phyloP scores from a whole-genome alignment of 1,284 basidiomycete genomes.

The Porodaedalea pini region DNA sequence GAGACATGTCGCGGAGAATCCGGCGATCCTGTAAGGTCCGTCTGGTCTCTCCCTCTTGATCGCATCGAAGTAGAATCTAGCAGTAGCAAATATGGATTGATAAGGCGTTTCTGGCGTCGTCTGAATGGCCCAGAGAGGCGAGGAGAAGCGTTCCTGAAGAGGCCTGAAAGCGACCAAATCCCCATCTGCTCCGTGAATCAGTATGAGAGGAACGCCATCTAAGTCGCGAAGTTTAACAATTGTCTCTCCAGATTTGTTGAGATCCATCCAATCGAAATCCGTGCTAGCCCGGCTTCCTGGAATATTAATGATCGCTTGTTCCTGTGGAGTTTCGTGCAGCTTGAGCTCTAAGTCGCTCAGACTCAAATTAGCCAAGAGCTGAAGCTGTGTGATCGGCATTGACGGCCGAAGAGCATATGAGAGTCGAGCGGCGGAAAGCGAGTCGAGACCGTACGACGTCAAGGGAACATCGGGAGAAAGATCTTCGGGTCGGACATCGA shows the following conservation, averaged over 20 bases:
- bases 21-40: conserved; percentile 26
- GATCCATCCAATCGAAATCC: neutral
- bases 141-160: conserved; percentile 20
- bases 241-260: conserved; percentile 10
- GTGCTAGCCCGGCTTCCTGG: neutral
- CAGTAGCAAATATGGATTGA: conserved; percentile 17
- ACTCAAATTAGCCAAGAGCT: conserved; percentile 35
- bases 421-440: conserved; percentile 36
- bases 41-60: conserved; percentile 21
- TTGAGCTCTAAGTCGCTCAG: conserved; percentile 25
- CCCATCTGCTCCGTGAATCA: conserved; percentile 25
- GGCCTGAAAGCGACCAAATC: conserved; percentile 19
- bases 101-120: conserved; percentile 24
- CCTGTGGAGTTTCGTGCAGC: conserved; percentile 9
- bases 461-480: conserved; percentile 37
- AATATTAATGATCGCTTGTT: neutral
- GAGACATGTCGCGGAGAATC: conserved; percentile 23
- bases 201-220: conserved; percentile 22
- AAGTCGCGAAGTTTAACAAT: conserved; percentile 22
- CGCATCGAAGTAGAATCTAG: conserved; percentile 22
- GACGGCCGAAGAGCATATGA: conserved; percentile 32
- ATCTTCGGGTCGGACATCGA: conserved; percentile 34
- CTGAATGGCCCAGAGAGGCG: conserved; percentile 25
- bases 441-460: conserved; percentile 41
- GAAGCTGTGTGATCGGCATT: conserved; percentile 34